Evolutionary conservation across 352 stramenopile species (phyloP).

Genomic region (Phytophthora kernoviae): DNA sequence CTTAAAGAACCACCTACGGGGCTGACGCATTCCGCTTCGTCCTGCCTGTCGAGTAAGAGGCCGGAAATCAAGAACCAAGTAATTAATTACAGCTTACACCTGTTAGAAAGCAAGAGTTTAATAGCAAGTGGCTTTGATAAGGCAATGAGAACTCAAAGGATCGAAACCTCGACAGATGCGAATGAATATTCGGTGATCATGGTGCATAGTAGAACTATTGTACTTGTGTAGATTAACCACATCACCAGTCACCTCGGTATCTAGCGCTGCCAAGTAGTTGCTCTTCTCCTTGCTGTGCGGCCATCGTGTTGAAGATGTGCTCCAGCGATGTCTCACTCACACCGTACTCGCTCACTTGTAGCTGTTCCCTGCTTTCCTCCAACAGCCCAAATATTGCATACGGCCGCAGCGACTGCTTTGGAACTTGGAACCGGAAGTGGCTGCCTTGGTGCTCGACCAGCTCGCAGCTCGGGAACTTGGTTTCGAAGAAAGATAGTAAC

Average conservation of each 20-base stretch:
- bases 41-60: too few species aligned
- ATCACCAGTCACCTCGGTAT: conserved; percentile 23
- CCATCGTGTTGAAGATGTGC: conserved; percentile 94
- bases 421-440: conserved; percentile 75
- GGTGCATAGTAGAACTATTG: conserved; percentile 12
- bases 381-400: conserved; percentile 77
- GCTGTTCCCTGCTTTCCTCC: conserved; percentile 62
- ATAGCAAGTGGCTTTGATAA: too few species aligned
- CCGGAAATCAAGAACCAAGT: too few species aligned
- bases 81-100: too few species aligned
- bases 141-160: too few species aligned
- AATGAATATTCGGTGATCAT: too few species aligned
- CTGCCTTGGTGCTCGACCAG: conserved; percentile 70
- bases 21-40: too few species aligned
- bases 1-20: conserved; percentile 74
- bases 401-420: conserved; percentile 56
- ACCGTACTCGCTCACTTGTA: conserved; percentile 86
- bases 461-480: conserved; percentile 43
- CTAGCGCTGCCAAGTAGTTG: conserved; percentile 43
- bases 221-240: conserved; percentile 8
- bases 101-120: too few species aligned
- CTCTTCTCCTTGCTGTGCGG: conserved; percentile 72
- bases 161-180: too few species aligned
- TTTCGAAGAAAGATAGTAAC: conserved; percentile 47
- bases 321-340: conserved; percentile 91